Base-by-base conservation (phyloP, 768 basidiomycete genomes). In the Lactarius sanguifluus region DNA sequence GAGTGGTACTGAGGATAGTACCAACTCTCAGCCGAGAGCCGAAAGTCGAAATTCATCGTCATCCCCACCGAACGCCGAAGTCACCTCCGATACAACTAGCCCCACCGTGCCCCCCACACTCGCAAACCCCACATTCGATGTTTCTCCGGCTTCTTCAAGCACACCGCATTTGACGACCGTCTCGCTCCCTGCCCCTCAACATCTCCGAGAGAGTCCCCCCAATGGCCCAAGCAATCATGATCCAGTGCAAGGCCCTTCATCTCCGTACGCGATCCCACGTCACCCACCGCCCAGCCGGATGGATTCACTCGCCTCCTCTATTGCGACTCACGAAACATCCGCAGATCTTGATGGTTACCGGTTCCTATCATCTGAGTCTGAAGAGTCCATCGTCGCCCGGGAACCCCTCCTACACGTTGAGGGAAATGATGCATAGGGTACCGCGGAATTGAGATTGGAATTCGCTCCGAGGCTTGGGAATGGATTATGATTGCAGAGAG, bases 1-100 rank as follows among this genome's bases (percentile, higher is more conserved):
- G 77, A 80, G 79, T 59, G 81, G 80, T 54, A 79, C 76, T 36
- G 76, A 75, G 52, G 76, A 47, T 25, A 59, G 28, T 20, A 52
- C 61, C 12, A 61, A 57, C 45, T 55, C 67, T 50, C 67, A 32
- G 15, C 3, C 65, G 55, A 62, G 41, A 50, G 38, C 60, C 28
- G 69, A 63, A 52, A 56, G 47, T 56, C 55, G 25, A 40, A 61
- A 47, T 45, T 15, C 66, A 30, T 30, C 67, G 16, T 25, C 59
- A n/a, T 36, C 59, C 15, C 43, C 62, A 55, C 54, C 65, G 25
- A 23, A 20, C 34, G 41, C 58, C 13, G 66, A 69, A 32, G 8
- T 58, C 18, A 55, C 54, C 30, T 40, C 62, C 2, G 61, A 64
- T 60, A 40, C 45, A 23, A 20, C 52, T 18, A 50, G 57, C 57